Evolutionary conservation across 129 eudicot genomes (phyloP).

Genomic region (Glebionis coronaria): DNA sequence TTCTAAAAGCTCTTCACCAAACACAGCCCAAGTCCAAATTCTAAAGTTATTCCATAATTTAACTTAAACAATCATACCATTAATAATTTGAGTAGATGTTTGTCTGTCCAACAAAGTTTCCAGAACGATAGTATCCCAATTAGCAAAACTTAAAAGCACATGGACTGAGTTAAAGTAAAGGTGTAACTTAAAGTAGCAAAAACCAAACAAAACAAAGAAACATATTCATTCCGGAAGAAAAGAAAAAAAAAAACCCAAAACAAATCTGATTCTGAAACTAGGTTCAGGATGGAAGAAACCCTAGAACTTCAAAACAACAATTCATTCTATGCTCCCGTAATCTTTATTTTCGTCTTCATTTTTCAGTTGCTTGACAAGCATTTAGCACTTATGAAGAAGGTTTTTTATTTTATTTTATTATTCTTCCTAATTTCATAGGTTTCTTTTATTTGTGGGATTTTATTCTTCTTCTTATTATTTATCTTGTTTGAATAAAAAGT

Average conservation of each 20-base stretch:
- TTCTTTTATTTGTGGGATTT: no score
- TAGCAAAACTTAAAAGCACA: background rate
- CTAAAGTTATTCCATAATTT: no score
- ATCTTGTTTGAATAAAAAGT: no score
- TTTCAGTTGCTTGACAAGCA: slow-evolving; percentile 50
- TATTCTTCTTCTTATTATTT: no score
- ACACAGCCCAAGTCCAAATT: no score
- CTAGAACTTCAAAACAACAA: slow-evolving; percentile 28
- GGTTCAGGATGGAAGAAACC: slow-evolving; percentile 42
- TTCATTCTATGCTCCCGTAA: slow-evolving; percentile 57
- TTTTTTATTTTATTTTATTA: slow-evolving; percentile 19
- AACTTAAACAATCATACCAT: no score
- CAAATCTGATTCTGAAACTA: slow-evolving; percentile 5
- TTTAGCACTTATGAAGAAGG: slow-evolving; percentile 45
- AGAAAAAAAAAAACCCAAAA: background rate
- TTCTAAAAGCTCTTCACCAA: no score
- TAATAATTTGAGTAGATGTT: no score
- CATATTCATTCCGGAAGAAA: background rate
- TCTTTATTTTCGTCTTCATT: slow-evolving; percentile 47
- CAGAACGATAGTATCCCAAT: no score
- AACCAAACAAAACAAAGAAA: slow-evolving; percentile 1
- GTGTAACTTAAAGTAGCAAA: background rate
- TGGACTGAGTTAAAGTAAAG: background rate
- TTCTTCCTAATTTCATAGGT: background rate
- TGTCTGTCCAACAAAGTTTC: no score